Evolutionary conservation across 306 rosid species (phyloP).

Genomic region (Prunus mongolica): DNA sequence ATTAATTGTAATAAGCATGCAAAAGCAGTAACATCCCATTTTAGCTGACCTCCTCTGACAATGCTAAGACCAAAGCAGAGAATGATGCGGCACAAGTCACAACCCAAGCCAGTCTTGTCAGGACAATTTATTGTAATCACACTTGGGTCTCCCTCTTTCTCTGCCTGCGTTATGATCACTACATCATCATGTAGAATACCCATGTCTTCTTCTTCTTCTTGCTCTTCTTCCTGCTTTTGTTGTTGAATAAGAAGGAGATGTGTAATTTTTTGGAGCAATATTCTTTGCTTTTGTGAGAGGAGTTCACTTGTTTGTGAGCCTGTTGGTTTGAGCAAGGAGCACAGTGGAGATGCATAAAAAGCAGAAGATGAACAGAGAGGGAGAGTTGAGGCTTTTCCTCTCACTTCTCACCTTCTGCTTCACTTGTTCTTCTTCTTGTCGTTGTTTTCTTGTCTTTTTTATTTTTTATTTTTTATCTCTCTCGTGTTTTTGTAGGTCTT

Average conservation of each 20-base stretch:
- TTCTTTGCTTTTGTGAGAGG: slow-evolving; percentile 4
- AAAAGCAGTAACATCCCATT: not conserved
- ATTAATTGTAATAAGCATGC: not conserved
- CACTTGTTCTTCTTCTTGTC: slow-evolving; percentile 15
- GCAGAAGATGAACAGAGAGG: slow-evolving; percentile 4
- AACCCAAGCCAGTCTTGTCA: slow-evolving; percentile 91
- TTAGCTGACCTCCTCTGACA: slow-evolving; percentile 75
- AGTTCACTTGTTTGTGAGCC: no score
- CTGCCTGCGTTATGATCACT: slow-evolving; percentile 58
- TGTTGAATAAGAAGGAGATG: not conserved
- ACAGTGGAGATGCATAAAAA: not conserved
- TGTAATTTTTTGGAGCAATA: not conserved
- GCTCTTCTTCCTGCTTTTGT: not conserved
- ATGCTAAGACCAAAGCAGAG: slow-evolving; percentile 93
- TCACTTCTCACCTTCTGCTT: slow-evolving; percentile 21
- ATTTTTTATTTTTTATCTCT: no score
- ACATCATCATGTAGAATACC: slow-evolving; percentile 78
- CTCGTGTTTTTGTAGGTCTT: not conserved
- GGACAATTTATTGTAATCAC: slow-evolving; percentile 92
- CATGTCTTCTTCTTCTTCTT: slow-evolving; percentile 32
- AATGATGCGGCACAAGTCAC: slow-evolving; percentile 90
- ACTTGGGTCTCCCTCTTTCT: slow-evolving; percentile 62
- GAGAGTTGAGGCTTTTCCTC: slow-evolving; percentile 2
- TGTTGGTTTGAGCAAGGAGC: slow-evolving; percentile 8
- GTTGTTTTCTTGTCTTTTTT: slow-evolving; percentile 7